These are phyloP conservation scores for Chlorophyllum brunneum DNA, from an alignment of 768 basidiomycete genomes.

Conservation along the genomic window DNA sequence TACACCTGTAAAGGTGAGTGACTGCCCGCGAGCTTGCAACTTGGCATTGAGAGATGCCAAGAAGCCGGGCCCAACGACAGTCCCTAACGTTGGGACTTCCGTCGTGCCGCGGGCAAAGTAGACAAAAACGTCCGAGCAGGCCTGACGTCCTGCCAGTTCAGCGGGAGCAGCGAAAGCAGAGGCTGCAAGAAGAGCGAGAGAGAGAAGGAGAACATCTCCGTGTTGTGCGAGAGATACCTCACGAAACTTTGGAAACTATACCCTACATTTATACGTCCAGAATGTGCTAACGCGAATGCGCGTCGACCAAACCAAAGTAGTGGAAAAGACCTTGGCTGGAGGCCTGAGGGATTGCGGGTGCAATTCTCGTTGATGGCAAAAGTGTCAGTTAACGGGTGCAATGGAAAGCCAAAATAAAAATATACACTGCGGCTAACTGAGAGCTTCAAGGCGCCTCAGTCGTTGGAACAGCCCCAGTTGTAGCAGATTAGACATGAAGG, in stretches of 20 bases:
- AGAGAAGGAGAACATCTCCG: not conserved
- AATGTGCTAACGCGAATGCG: too few relatives aligned
- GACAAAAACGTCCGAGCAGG: conserved; percentile 6
- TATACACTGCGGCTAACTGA: too few relatives aligned
- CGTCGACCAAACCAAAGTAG: too few relatives aligned
- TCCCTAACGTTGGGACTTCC: conserved; percentile 12
- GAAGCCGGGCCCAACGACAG: conserved; percentile 16
- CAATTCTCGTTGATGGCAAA: not conserved
- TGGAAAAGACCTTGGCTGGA: not conserved
- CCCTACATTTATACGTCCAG: too few relatives aligned
- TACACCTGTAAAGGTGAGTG: conserved; percentile 10
- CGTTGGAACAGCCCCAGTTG: too few relatives aligned
- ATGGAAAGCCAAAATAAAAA: too few relatives aligned
- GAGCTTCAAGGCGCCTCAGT: too few relatives aligned
- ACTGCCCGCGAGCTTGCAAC: conserved; percentile 3
- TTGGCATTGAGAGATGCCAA: not conserved
- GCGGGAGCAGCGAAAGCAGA: not conserved
- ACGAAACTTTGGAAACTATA: too few relatives aligned
- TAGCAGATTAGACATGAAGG: too few relatives aligned
- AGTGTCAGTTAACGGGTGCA: not conserved
- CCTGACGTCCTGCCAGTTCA: not conserved
- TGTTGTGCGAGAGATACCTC: too few relatives aligned
- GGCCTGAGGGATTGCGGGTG: not conserved
- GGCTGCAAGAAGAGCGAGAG: not conserved
- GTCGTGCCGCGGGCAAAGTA: conserved; percentile 17